phyloP scores from a whole-genome alignment of 805 yeast genomes.

The Ogataea wickerhamii region DNA sequence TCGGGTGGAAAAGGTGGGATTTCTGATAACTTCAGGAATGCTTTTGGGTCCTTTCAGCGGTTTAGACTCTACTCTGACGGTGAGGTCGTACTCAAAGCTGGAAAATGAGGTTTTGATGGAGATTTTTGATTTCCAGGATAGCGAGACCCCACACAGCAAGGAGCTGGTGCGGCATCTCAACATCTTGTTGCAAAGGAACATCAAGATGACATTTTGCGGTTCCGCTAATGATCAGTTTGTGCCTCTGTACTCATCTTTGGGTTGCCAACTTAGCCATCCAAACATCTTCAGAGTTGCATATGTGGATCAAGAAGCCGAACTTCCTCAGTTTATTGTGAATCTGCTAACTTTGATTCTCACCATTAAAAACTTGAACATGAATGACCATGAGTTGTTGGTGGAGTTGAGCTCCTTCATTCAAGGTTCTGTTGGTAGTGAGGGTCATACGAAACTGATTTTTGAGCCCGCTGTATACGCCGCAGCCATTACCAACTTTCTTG shows the following conservation, averaged over 20 bases:
- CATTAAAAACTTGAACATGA: conserved; percentile 26
- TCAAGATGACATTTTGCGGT: conserved; percentile 77
- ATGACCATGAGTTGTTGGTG: conserved; percentile 30
- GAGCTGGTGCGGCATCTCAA: conserved; percentile 66
- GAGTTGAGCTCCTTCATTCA: conserved; percentile 75
- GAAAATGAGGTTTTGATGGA: conserved; percentile 86
- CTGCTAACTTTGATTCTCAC: conserved; percentile 23
- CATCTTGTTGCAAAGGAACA: conserved; percentile 64
- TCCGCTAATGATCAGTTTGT: conserved; percentile 88
- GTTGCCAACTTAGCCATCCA: conserved; percentile 78
- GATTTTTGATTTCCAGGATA: conserved; percentile 81
- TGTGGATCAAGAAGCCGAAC: conserved; percentile 44
- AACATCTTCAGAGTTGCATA: conserved; percentile 82
- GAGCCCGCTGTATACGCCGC: conserved; percentile 68
- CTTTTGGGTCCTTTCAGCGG: conserved; percentile 91
- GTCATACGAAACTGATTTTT: conserved; percentile 67
- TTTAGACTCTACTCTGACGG: conserved; percentile 72
- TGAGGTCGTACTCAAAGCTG: conserved; percentile 78
- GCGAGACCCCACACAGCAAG: conserved; percentile 64
- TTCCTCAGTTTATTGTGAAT: conserved; percentile 43
- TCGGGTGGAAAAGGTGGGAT: conserved; percentile 54
- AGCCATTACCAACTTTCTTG: conserved; percentile 70
- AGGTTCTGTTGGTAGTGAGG: conserved; percentile 71
- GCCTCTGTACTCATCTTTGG: conserved; percentile 85
- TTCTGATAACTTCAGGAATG: conserved; percentile 89